Evolutionary conservation across 129 eudicot genomes (phyloP).

Genomic region (Lonicera japonica): DNA sequence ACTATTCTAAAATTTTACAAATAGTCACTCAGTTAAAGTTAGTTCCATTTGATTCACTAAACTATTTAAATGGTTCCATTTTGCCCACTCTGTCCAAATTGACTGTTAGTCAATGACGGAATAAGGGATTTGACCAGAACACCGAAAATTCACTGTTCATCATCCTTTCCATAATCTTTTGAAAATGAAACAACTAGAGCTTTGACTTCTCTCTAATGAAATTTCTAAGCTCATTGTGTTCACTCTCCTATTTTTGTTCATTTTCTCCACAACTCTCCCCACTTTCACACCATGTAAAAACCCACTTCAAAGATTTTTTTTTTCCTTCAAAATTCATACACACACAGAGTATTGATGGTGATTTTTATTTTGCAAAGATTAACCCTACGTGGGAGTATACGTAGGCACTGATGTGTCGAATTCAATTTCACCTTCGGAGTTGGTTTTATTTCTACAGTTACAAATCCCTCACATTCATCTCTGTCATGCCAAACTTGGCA

Average conservation of each 20-base stretch:
- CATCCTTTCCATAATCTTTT: too few species aligned
- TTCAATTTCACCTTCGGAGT: slow-evolving; percentile 46
- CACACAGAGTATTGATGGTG: slow-evolving; percentile 9
- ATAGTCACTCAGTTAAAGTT: too few species aligned
- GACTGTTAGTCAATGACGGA: too few species aligned
- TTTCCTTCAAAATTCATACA: not conserved
- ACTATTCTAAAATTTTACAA: too few species aligned
- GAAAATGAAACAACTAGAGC: slow-evolving; percentile 51
- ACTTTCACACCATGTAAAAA: slow-evolving; percentile 44
- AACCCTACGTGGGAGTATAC: slow-evolving; percentile 90
- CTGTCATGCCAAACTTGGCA: slow-evolving; percentile 64
- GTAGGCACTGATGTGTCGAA: slow-evolving; percentile 90
- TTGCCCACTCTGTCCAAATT: too few species aligned
- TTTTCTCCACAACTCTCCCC: slow-evolving; percentile 20
- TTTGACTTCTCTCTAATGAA: slow-evolving; percentile 54
- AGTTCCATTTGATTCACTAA: too few species aligned
- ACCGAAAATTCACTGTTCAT: too few species aligned
- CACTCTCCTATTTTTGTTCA: slow-evolving; percentile 22
- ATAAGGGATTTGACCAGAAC: too few species aligned
- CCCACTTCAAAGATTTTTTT: slow-evolving; percentile 11
- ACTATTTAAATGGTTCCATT: too few species aligned
- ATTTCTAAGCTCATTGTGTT: slow-evolving; percentile 27
- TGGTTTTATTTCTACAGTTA: slow-evolving; percentile 59
- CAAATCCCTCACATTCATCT: slow-evolving; percentile 80
- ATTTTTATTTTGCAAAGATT: slow-evolving; percentile 33